These are phyloP conservation scores for Metschnikowia lachancei DNA, from an alignment of 805 yeast genomes.

Conservation along the genomic window DNA sequence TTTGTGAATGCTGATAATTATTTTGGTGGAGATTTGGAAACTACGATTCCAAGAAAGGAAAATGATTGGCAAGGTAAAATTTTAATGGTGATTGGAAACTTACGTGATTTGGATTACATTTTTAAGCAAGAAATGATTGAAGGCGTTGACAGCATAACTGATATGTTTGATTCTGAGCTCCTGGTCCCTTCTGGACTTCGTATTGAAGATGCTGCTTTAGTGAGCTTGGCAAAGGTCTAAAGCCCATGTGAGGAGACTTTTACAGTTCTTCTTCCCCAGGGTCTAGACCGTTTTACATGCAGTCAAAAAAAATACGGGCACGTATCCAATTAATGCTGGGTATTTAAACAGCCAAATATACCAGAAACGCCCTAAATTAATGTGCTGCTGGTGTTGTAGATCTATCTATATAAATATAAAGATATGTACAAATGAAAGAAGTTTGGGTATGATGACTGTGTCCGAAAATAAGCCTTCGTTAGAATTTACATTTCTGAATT, in stretches of 20 bases:
- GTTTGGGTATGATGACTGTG: no score
- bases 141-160: constrained; percentile 52
- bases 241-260: neutral
- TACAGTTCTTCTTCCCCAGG: no score
- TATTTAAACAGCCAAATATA: no score
- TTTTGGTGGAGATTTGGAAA: constrained; percentile 33
- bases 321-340: no score
- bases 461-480: no score
- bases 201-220: constrained; percentile 69
- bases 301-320: no score
- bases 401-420: no score
- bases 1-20: constrained; percentile 69
- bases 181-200: constrained; percentile 54
- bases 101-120: constrained; percentile 53
- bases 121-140: constrained; percentile 54
- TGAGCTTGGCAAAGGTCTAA: constrained; percentile 44
- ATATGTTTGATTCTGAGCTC: constrained; percentile 67
- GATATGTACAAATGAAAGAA: no score
- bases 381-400: no score
- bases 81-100: constrained; percentile 62
- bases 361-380: no score
- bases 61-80: constrained; percentile 27
- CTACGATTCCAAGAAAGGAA: constrained; percentile 23
- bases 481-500: no score
- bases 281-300: no score